Conservation (phyloP, 306 rosid genomes). For the Lotus japonicus region DNA sequence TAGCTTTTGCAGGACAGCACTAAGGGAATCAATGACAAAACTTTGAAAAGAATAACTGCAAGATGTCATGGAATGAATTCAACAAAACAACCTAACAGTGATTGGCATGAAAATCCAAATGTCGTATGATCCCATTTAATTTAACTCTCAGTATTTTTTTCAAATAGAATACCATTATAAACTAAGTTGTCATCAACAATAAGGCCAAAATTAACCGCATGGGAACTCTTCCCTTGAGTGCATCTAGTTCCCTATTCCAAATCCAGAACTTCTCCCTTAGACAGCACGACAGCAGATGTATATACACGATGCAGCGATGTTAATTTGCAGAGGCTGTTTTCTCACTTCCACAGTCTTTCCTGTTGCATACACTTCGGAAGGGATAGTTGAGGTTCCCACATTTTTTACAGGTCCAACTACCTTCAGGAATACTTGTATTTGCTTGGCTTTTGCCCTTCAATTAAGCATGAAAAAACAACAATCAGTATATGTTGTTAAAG, state of each 20-base stretch:
- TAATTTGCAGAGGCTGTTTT: constrained; percentile 29
- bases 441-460: constrained; percentile 28
- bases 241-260: not conserved
- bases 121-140: not conserved
- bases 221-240: not conserved
- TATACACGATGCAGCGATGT: not conserved
- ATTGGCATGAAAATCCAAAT: not conserved
- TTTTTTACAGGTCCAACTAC: constrained; percentile 41
- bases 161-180: not conserved
- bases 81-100: not conserved
- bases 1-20: no score
- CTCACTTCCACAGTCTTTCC: constrained; percentile 38
- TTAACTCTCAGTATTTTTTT: not conserved
- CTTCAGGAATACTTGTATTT: constrained; percentile 30
- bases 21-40: not conserved
- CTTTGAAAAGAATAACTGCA: not conserved
- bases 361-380: constrained; percentile 41
- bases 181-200: not conserved
- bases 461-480: not conserved
- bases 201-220: constrained; percentile 11
- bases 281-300: not conserved
- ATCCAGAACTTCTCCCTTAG: constrained; percentile 10
- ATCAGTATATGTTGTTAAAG: not conserved
- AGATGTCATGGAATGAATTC: not conserved
- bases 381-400: constrained; percentile 47